Evolutionary conservation across 2,329 filamentous ascomycete species (phyloP).

Genomic region (Colletotrichum cuscutae): DNA sequence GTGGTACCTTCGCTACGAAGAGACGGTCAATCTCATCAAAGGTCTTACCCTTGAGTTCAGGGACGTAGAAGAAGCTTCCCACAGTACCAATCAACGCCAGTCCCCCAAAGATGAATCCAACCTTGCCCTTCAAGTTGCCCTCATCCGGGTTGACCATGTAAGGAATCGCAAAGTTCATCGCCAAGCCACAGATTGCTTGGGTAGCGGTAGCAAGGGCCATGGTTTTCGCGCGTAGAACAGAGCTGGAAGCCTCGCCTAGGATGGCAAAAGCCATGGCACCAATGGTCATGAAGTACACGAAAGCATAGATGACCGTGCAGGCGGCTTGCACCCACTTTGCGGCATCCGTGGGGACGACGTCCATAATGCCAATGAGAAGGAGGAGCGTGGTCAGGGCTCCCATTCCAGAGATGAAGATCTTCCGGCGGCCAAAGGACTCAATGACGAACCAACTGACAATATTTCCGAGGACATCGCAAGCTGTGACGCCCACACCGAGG

Average conservation of each 20-base stretch:
- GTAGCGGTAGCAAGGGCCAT: constrained; percentile 55
- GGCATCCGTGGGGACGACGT: constrained; percentile 53
- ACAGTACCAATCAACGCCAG: constrained; percentile 35
- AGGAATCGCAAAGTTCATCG: constrained; percentile 43
- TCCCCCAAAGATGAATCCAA: constrained; percentile 38
- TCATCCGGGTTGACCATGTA: constrained; percentile 41
- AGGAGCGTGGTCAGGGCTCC: constrained; percentile 50
- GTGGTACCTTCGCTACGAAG: constrained; percentile 38
- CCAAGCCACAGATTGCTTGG: constrained; percentile 50
- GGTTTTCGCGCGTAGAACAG: constrained; percentile 54
- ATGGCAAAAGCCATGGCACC: constrained; percentile 54
- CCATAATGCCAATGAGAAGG: constrained; percentile 54
- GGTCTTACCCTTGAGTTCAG: constrained; percentile 39
- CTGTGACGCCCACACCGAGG: constrained; percentile 52
- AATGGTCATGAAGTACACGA: constrained; percentile 47
- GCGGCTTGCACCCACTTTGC: constrained; percentile 58
- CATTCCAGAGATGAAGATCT: constrained; percentile 54
- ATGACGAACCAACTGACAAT: constrained; percentile 53
- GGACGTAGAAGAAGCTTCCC: constrained; percentile 37
- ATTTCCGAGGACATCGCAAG: constrained; percentile 51
- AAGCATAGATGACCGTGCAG: constrained; percentile 56
- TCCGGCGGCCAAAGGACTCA: constrained; percentile 52
- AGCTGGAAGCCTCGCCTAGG: constrained; percentile 62
- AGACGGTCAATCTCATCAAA: constrained; percentile 42
- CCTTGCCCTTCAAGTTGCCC: constrained; percentile 46